Conservation (phyloP, 2,329 filamentous ascomycete species). For the Fusarium sp. region DNA sequence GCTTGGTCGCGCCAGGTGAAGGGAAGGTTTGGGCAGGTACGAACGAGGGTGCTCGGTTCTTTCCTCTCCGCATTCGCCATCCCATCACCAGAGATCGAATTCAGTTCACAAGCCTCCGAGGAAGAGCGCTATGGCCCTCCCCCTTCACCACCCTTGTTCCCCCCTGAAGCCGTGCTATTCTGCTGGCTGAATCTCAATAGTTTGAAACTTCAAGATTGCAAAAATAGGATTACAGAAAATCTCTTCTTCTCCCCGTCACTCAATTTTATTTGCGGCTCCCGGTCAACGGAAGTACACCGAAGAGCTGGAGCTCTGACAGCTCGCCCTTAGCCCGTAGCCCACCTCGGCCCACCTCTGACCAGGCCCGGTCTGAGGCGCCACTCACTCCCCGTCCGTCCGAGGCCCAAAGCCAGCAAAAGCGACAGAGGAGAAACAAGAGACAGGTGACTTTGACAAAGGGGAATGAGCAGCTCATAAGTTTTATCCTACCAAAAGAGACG, state of each 20-base stretch:
- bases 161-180: not conserved
- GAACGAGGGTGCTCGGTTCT: conserved; percentile 15
- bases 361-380: conserved; percentile 29
- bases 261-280: conserved; percentile 17
- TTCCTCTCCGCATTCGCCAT: conserved; percentile 25
- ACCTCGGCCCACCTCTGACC: conserved; percentile 37
- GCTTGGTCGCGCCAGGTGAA: conserved; percentile 18
- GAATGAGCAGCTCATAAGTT: conserved; percentile 28
- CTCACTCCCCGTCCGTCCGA: conserved; percentile 34
- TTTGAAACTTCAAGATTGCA: not conserved
- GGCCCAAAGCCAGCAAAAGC: conserved; percentile 36
- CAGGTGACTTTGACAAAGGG: conserved; percentile 21
- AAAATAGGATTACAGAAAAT: not conserved
- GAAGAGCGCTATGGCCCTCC: conserved; percentile 1
- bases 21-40: conserved; percentile 31
- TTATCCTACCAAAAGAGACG: conserved; percentile 2
- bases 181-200: not conserved
- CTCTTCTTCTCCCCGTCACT: not conserved
- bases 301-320: conserved; percentile 24
- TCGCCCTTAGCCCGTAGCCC: conserved; percentile 30
- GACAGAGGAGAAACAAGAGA: conserved; percentile 18
- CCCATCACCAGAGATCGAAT: conserved; percentile 9
- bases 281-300: conserved; percentile 31
- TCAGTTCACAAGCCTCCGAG: conserved; percentile 29
- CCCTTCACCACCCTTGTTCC: not conserved